Evolutionary conservation across 768 basidiomycete species (phyloP).

Genomic region (Gymnopilus junonius): DNA sequence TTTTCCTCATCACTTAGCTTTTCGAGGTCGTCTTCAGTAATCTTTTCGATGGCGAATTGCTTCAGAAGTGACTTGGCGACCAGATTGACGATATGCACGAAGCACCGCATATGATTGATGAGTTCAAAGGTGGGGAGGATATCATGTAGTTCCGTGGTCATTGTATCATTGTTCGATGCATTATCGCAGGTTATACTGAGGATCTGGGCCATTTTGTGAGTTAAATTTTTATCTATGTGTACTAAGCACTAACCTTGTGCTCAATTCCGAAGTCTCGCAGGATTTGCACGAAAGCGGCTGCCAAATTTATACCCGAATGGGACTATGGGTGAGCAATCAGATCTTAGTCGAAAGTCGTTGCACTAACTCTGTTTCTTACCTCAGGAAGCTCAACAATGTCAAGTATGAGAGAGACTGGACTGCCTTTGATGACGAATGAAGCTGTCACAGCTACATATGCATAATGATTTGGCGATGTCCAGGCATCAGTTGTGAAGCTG

Average conservation of each 20-base stretch:
- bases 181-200: neutral
- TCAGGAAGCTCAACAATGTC: constrained; percentile 3
- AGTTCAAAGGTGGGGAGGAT: neutral
- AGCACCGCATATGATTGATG: neutral
- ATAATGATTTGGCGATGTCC: neutral
- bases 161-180: neutral
- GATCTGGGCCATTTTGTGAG: neutral
- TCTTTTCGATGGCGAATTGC: neutral
- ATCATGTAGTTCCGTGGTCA: neutral
- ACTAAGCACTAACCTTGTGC: constrained; percentile 5
- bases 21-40: neutral
- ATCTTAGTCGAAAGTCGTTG: neutral
- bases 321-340: neutral
- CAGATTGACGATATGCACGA: neutral
- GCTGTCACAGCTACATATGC: neutral
- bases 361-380: neutral
- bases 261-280: neutral
- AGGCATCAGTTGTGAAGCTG: neutral
- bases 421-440: neutral
- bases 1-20: neutral
- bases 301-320: neutral
- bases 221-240: neutral
- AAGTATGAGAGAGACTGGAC: neutral
- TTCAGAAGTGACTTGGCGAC: neutral
- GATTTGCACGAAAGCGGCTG: neutral